Base-by-base conservation (phyloP, 176 grass and related monocot genomes). In the Pharus latifolius region DNA sequence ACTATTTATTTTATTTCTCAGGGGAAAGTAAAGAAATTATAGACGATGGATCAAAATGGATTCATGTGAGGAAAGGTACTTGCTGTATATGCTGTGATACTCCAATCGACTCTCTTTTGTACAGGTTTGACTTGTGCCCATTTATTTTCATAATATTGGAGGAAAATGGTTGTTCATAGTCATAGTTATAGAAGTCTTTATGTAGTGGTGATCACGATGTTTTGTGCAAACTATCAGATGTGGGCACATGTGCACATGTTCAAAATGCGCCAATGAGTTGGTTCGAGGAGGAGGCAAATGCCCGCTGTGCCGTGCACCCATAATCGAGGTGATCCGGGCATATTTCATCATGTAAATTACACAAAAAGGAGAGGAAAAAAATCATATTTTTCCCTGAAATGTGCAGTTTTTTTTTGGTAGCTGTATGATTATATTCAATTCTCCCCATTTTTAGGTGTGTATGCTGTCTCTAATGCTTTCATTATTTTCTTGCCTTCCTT, bases 221-320 rank as follows among this genome's bases (percentile, higher is more conserved):
- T 35, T 67, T 64, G 60, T 44, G n/a, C 63, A 47, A n/a, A 78
- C 54, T 41, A 45, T 66, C 73, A 99, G 95, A 87, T 99, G 95
- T 31, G 95, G 95, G 56, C 95, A 99, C 82, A 99, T 99, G 95
- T 99, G 95, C 68, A 99, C 95, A 19, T 99, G 95, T 53, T 87
- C 84, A 7, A 94, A 91, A 79, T 99, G 95, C 19, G 95, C 95
- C 0, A 91, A 99, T 15, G 95, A 94, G 49, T 69, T 99, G 67
- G 81, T 94, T 55, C 76, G 87, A 15, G 68, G 67, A 0, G 87
- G 95, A 72, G 95, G 84, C 16, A 99, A 99, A 66, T 99, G 95
- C 49, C 95, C 95, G 3, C 49, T 99, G 72, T 99, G 95, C 75
- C 89, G 87, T 0, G 95, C 95, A 9, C 95, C 95, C 68, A 99